Base-by-base conservation (phyloP, 768 basidiomycete genomes). In the Mrakia blollopis region DNA sequence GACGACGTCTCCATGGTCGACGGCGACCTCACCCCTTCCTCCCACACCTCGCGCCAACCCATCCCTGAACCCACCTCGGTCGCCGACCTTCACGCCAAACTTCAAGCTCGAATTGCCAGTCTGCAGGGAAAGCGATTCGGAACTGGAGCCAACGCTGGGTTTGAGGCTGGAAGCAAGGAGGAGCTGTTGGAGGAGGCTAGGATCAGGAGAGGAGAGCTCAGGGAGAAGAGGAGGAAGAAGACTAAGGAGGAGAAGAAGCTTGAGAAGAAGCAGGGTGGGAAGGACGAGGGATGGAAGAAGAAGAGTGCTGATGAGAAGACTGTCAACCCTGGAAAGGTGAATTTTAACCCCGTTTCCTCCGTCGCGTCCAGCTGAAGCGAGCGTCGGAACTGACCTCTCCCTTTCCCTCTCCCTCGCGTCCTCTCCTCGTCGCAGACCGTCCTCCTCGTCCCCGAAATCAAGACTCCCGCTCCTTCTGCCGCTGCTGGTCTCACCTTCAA, bases 171-270 rank as follows among this genome's bases (percentile, higher is more conserved):
- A 9, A 90, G 90, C 81, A 89, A 88, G 81, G 94, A 98, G 81
- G 92, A 89, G 78, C 82, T 98, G 65, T 82, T 98, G 72, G 91
- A 93, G 81, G 91, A 93, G 83, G 86, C 91, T 73, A 85, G 94
- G 78, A 84, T 84, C 80, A 89, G 92, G 81, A 86, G 93, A 7
- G 94, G 91, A 0, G 89, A 90, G 47, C 86, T 97, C 87, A 87
- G 94, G 30, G 95, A 98, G 83, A 88, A 89, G 76, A 85, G 96
- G 80, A 85, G 94, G 81, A 92, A 91, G 81, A 91, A 92, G 85
- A 92, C 92, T 11, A 91, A 87, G 82, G 94, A 94, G 84, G 91
- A 92, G 84, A 91, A 89, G 77, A 84, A 86, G 80, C 86, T 86
- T 23, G 90, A 91, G 82, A 86, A 88, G 78, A 91, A 91, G 81